Base-by-base conservation (phyloP, 352 stramenopile genomes). In the Globisporangium lucens region DNA sequence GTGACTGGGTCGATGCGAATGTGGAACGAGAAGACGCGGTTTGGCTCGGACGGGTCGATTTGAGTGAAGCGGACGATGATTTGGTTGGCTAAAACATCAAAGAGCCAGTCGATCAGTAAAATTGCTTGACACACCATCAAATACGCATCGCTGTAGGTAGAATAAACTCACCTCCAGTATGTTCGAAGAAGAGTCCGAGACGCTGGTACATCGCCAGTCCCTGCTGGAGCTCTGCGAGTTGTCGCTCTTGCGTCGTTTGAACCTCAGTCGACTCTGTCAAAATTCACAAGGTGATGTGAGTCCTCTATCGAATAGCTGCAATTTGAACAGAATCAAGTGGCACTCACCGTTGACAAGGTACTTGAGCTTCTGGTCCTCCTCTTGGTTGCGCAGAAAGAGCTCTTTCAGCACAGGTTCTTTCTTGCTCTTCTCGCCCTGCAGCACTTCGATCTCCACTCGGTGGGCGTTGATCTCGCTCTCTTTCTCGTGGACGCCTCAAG, bases 1-100 rank as follows among this genome's bases (percentile, higher is more conserved):
- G 71, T 79, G 17, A 80, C 74, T 3, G 78, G 53, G 30, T 91
- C 75, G 29, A 94, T 89, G 55, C 82, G 83, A 58, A 94, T 84
- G 5, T 75, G 74, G 66, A 93, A 94, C 7, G 75, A 88, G 66
- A 93, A 94, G 58, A 83, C 83, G 33, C 86, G 83, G 60, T 66
- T 66, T 17, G 76, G 80, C 36, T 85, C 72, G n/a, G 76, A 63
- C 2, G 70, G 63, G 67, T 94, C 83, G 61, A 94, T 82, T 53
- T 92, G 84, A 29, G 80, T 90, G 64, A 94, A 91, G 22, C 77
- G 73, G 17, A 91, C 84, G 8, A 78, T 67, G 12, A 94, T 79
- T 13, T 86, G 83, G 57, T 90, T 76, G 58, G 71, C 86, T 91
- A n/a, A 1, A 22, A 24, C 27, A 33, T 33, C 8, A 7, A 52